These are phyloP conservation scores for Hortiboletus flavorubellus DNA, from an alignment of 768 basidiomycete genomes.

Conservation along the genomic window DNA sequence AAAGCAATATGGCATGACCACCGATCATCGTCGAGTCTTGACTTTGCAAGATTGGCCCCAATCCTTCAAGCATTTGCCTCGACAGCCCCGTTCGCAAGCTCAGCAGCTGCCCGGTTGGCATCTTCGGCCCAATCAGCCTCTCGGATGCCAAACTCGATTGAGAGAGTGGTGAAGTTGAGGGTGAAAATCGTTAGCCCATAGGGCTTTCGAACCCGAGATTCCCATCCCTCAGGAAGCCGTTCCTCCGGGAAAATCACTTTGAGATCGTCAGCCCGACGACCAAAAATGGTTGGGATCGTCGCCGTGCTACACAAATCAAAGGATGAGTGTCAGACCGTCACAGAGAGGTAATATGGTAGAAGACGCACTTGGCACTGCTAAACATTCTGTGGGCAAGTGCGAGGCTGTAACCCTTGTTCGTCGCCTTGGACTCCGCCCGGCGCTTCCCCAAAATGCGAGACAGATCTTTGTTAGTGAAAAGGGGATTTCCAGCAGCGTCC, in stretches of 20 bases:
- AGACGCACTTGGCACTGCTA: constrained; percentile 61
- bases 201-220: constrained; percentile 48
- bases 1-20: too few species aligned
- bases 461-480: constrained; percentile 59
- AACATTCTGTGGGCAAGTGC: constrained; percentile 54
- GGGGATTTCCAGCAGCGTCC: constrained; percentile 40
- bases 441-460: constrained; percentile 56
- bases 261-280: constrained; percentile 55
- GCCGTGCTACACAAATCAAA: constrained; percentile 43
- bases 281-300: constrained; percentile 62
- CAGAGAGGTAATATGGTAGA: not conserved
- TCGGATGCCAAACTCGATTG: constrained; percentile 8
- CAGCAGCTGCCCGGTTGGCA: not conserved
- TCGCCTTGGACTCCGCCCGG: constrained; percentile 49
- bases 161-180: constrained; percentile 41
- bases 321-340: not conserved
- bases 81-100: not conserved
- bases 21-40: too few species aligned
- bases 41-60: not conserved
- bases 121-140: constrained; percentile 13
- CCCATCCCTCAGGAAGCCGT: constrained; percentile 69
- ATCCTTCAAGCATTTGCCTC: not conserved
- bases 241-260: constrained; percentile 58
- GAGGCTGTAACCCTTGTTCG: constrained; percentile 56
- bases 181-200: constrained; percentile 55